phyloP scores from a whole-genome alignment of 2,329 filamentous ascomycete genomes.

The Hypoxylon sp. region DNA sequence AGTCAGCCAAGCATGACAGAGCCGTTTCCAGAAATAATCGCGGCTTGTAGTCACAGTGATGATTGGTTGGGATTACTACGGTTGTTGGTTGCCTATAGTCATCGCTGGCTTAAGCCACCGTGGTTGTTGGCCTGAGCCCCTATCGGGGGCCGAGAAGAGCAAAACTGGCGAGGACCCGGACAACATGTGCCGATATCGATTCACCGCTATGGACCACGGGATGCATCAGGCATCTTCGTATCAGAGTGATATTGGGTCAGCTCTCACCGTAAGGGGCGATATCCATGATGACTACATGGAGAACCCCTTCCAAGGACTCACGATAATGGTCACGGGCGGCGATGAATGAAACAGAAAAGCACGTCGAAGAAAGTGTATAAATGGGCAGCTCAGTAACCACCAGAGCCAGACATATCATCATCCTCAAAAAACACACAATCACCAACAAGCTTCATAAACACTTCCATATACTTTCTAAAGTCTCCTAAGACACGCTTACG shows the following conservation, averaged over 20 bases:
- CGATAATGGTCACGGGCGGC: neutral
- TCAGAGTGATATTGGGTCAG: conserved; percentile 18
- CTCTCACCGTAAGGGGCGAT: conserved; percentile 10
- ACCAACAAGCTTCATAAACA: conserved; percentile 22
- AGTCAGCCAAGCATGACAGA: conserved; percentile 22
- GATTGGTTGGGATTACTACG: neutral
- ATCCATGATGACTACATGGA: conserved; percentile 3
- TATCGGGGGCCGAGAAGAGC: neutral
- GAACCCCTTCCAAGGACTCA: neutral
- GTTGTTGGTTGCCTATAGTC: neutral
- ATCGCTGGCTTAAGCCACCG: neutral
- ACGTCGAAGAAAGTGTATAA: conserved; percentile 28
- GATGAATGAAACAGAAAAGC: neutral
- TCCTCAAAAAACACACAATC: conserved; percentile 20
- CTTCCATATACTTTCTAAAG: neutral
- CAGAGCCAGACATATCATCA: conserved; percentile 22
- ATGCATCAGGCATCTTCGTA: conserved; percentile 25
- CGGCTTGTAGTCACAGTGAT: neutral
- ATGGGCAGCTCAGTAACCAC: conserved; percentile 6
- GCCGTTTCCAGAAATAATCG: neutral
- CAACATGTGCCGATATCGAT: conserved; percentile 18
- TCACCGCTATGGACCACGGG: conserved; percentile 20
- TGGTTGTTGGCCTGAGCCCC: neutral
- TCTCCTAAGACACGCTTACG: conserved; percentile 8
- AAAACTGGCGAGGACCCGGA: conserved; percentile 4